These are phyloP conservation scores for Albophoma yamanashiensis DNA, from an alignment of 2,329 filamentous ascomycete genomes.

Conservation along the genomic window DNA sequence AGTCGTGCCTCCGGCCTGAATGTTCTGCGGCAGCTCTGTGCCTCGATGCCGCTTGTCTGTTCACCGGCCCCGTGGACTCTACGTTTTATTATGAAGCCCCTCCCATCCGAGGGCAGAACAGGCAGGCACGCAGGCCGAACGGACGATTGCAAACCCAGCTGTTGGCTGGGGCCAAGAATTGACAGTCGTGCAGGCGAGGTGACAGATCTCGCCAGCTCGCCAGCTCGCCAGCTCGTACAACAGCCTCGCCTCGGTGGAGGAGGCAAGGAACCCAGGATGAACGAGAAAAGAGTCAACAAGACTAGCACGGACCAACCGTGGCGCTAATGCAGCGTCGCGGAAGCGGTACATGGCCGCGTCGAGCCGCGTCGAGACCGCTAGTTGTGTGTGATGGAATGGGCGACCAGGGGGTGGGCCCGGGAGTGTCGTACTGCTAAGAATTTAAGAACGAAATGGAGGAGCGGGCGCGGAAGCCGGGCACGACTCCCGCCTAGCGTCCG, in stretches of 20 bases:
- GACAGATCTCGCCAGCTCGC: background rate
- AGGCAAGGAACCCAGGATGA: background rate
- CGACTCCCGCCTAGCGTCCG: background rate
- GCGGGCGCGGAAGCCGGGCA: background rate
- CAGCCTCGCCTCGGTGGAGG: background rate
- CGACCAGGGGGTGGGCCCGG: background rate
- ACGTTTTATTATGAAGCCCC: background rate
- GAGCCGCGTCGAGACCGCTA: background rate
- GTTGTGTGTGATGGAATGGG: background rate
- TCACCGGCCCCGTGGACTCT: background rate
- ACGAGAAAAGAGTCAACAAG: constrained; percentile 12
- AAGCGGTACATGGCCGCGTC: background rate
- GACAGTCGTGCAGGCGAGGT: background rate
- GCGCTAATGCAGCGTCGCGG: background rate
- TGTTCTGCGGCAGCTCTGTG: background rate
- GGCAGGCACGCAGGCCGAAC: background rate
- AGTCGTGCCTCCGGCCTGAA: background rate
- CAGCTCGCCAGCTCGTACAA: background rate
- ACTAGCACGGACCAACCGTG: constrained; percentile 1
- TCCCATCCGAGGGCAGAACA: background rate
- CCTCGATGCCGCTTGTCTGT: background rate
- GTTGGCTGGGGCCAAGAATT: background rate
- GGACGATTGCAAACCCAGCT: background rate
- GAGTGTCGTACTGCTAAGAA: background rate
- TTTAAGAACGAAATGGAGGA: background rate